Evolutionary conservation across 2,329 filamentous ascomycete genomes (phyloP).

Genomic region (Clonostachys sp.): DNA sequence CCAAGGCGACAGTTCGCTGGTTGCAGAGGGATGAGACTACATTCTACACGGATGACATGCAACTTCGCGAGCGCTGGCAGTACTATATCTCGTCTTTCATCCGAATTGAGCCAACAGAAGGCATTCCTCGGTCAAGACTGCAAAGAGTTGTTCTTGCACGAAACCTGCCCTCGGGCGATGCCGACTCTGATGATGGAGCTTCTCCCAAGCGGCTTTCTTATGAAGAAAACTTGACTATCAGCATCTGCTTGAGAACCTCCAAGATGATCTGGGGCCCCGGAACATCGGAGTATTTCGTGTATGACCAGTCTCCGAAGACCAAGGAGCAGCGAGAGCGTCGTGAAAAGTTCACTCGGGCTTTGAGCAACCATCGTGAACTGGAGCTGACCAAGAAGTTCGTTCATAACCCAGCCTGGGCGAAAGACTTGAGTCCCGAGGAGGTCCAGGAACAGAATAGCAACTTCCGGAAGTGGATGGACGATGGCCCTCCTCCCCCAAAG

Average conservation of each 20-base stretch:
- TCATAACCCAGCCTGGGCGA: conserved; percentile 75
- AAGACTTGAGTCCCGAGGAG: conserved; percentile 73
- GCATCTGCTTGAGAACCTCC: conserved; percentile 73
- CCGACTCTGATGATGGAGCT: conserved; percentile 58
- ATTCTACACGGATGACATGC: conserved; percentile 85
- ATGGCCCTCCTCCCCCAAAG: conserved; percentile 34
- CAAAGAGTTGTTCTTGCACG: conserved; percentile 67
- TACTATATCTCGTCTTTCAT: conserved; percentile 94
- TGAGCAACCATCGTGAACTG: conserved; percentile 59
- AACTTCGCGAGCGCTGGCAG: conserved; percentile 79
- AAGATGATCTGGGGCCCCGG: conserved; percentile 73
- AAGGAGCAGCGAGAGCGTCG: conserved; percentile 56
- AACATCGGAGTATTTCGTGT: conserved; percentile 68
- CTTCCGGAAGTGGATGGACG: conserved; percentile 48
- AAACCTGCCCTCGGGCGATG: conserved; percentile 60
- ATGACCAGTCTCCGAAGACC: conserved; percentile 63
- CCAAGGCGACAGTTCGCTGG: conserved; percentile 69
- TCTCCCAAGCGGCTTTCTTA: conserved; percentile 57
- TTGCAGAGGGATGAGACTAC: conserved; percentile 66
- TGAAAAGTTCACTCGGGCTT: conserved; percentile 45
- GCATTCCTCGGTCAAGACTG: conserved; percentile 60
- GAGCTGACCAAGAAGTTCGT: conserved; percentile 77
- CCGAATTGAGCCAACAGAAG: conserved; percentile 83
- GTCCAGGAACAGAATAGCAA: conserved; percentile 71
- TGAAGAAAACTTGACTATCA: conserved; percentile 64